These are phyloP conservation scores for Clarireedia hainanense DNA, from an alignment of 2,329 filamentous ascomycete genomes.

Conservation along the genomic window DNA sequence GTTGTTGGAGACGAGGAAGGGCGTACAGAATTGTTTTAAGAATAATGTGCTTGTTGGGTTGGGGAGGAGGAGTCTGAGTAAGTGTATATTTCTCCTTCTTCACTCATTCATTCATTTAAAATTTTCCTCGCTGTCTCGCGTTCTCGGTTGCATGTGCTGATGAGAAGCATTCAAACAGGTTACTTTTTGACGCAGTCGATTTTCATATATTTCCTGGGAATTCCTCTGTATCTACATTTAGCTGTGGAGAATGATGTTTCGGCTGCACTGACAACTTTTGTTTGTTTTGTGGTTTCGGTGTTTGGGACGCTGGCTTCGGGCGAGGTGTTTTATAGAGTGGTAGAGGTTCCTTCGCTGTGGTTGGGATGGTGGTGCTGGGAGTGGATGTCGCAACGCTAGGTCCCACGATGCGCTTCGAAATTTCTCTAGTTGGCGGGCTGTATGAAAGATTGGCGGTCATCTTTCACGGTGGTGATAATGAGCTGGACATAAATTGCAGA, in stretches of 20 bases:
- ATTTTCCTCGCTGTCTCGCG: background rate
- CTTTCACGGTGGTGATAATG: no score
- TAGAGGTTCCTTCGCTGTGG: conserved; percentile 11
- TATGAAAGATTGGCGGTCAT: no score
- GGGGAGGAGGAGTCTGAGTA: conserved; percentile 37
- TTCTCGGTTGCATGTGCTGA: background rate
- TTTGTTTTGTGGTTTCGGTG: background rate
- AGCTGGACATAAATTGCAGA: no score
- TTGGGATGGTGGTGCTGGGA: conserved; percentile 6
- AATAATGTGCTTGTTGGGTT: conserved; percentile 31
- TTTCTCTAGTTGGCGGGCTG: no score
- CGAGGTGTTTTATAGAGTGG: conserved; percentile 12
- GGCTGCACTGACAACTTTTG: background rate
- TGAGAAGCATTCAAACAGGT: conserved; percentile 23
- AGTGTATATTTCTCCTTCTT: conserved; percentile 14
- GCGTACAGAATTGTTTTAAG: conserved; percentile 31
- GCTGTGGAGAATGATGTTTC: background rate
- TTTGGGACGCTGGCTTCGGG: background rate
- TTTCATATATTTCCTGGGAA: conserved; percentile 35
- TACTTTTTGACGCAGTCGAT: conserved; percentile 35
- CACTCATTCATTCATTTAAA: no score
- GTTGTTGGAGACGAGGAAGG: conserved; percentile 33
- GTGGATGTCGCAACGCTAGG: conserved; percentile 3
- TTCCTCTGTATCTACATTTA: conserved; percentile 29
- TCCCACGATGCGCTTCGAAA: no score